A percentile compares a stretch with the other conserved stretches of the same genome.
Evolutionary conservation across 495 filamentous ascomycete genomes (phyloP).

Genomic region (Penicillium simplicissimum): DNA sequence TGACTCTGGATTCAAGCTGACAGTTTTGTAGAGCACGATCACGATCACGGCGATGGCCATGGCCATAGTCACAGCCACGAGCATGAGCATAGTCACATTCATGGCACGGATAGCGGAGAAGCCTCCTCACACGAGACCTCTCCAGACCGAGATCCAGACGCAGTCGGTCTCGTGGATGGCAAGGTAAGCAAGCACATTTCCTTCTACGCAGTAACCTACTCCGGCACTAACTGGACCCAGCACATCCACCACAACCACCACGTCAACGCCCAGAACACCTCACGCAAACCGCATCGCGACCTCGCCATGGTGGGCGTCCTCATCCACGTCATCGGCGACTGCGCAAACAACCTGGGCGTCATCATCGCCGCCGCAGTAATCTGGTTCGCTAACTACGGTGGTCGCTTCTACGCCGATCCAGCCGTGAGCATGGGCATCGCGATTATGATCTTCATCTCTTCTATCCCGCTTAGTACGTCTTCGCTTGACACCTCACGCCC

Average conservation of each 20-base stretch:
- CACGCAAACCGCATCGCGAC: conserved; percentile 22
- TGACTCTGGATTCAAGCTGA: neutral
- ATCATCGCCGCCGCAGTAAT: conserved; percentile 45
- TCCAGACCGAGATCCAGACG: neutral
- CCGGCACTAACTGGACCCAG: neutral
- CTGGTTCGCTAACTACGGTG: conserved; percentile 38
- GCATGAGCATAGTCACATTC: conserved; percentile 29
- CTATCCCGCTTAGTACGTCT: conserved; percentile 38
- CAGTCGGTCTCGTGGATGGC: conserved; percentile 4
- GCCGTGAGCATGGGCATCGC: conserved; percentile 47
- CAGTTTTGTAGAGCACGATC: conserved; percentile 3
- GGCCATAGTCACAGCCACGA: conserved; percentile 22
- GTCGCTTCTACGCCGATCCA: conserved; percentile 49
- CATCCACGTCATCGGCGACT: conserved; percentile 49
- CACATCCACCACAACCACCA: conserved; percentile 14
- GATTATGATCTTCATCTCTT: conserved; percentile 44
- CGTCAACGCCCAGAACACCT: neutral
- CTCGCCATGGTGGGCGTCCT: conserved; percentile 49
- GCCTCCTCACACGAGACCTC: conserved; percentile 4
- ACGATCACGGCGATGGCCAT: conserved; percentile 45
- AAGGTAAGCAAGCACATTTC: neutral
- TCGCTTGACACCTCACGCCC: too few relatives aligned
- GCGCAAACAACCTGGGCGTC: conserved; percentile 49
- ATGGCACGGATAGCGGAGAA: conserved; percentile 19
- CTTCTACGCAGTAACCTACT: neutral